phyloP scores from a whole-genome alignment of 2,329 filamentous ascomycete species.

The Ilyonectria destructans region DNA sequence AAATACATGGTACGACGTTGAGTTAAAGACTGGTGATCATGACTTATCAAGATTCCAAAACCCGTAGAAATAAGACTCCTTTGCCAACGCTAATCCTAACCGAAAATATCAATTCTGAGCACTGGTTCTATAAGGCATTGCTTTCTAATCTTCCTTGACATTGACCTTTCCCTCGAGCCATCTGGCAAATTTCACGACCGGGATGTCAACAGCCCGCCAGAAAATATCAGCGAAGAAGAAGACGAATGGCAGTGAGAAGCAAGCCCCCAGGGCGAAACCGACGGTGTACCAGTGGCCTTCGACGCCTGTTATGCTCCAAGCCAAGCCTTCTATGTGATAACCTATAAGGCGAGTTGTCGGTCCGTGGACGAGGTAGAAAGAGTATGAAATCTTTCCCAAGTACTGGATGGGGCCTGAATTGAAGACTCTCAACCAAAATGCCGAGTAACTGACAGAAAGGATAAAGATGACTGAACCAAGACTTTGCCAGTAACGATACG shows the following conservation, averaged over 20 bases:
- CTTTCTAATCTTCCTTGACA: conserved; percentile 47
- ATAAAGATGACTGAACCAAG: conserved; percentile 69
- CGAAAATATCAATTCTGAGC: not conserved
- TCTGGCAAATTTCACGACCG: conserved; percentile 71
- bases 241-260: conserved; percentile 66
- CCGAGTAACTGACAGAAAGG: conserved; percentile 64
- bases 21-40: too few relatives aligned
- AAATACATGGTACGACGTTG: too few relatives aligned
- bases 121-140: not conserved
- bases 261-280: conserved; percentile 64
- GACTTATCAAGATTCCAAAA: too few relatives aligned
- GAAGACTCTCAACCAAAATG: conserved; percentile 66
- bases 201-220: conserved; percentile 71
- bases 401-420: conserved; percentile 68
- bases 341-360: conserved; percentile 69
- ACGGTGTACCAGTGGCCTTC: conserved; percentile 62
- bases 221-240: conserved; percentile 72
- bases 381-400: conserved; percentile 73
- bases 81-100: too few relatives aligned
- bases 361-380: conserved; percentile 75
- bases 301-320: conserved; percentile 64
- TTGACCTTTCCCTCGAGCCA: conserved; percentile 65
- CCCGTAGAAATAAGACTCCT: too few relatives aligned
- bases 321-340: conserved; percentile 66
- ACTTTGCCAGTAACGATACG: conserved; percentile 72